These are phyloP conservation scores for Tetradesmus lagerheimii DNA, from an alignment of 139 green algal genomes.

Conservation along the genomic window DNA sequence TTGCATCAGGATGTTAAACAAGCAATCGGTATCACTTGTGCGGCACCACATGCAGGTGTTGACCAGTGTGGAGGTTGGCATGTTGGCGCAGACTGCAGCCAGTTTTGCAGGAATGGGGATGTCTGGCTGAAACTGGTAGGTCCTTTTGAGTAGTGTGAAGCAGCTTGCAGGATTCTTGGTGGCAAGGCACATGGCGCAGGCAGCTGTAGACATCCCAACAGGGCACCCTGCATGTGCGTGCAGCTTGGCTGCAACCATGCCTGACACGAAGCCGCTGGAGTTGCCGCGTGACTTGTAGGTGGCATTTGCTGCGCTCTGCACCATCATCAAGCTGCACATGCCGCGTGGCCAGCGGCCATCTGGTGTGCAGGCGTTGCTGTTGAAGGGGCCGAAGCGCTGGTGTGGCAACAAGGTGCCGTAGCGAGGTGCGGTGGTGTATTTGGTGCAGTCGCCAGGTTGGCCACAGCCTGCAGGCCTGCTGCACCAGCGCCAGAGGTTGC, in stretches of 20 bases:
- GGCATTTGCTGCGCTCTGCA: neutral
- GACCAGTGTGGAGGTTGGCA: neutral
- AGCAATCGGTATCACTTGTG: neutral
- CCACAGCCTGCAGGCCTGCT: neutral
- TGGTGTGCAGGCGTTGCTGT: neutral
- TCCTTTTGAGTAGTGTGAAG: neutral
- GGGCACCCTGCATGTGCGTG: neutral
- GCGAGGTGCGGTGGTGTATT: neutral
- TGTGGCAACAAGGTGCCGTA: neutral
- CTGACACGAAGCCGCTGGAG: neutral
- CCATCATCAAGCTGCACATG: neutral
- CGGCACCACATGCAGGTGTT: neutral
- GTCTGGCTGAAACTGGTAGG: neutral
- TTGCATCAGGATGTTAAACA: neutral
- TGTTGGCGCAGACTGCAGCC: neutral
- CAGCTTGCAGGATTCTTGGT: slow-evolving; percentile 5
- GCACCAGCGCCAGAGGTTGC: neutral
- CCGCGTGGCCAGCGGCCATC: neutral
- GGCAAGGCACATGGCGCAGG: neutral
- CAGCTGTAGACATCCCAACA: neutral
- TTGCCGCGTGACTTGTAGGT: neutral
- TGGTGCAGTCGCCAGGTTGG: neutral
- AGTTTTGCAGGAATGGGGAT: neutral
- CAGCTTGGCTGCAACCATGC: neutral
- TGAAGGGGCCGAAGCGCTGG: neutral